phyloP scores from a whole-genome alignment of 2,329 filamentous ascomycete genomes.

The Domatiomyces catenatus region DNA sequence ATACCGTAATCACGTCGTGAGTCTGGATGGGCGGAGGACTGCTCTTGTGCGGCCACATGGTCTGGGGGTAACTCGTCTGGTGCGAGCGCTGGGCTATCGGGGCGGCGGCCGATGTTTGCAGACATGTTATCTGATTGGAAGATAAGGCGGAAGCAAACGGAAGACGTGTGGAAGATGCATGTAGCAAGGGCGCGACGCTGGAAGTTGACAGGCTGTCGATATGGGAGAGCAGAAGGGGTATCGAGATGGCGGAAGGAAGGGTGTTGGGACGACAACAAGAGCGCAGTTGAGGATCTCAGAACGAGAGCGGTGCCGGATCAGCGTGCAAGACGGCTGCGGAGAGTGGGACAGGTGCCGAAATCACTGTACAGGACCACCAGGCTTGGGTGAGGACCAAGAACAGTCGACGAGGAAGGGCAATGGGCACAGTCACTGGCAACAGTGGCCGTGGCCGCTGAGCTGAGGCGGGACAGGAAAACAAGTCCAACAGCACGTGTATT shows the following conservation, averaged over 20 bases:
- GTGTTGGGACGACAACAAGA: neutral
- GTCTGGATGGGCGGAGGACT: conserved; percentile 1
- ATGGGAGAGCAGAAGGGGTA: too few relatives aligned
- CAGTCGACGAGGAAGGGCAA: neutral
- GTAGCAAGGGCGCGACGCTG: neutral
- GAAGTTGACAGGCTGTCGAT: neutral
- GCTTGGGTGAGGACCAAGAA: too few relatives aligned
- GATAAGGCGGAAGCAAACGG: neutral
- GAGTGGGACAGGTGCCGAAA: too few relatives aligned
- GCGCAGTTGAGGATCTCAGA: too few relatives aligned
- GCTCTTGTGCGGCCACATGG: neutral
- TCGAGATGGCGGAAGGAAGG: too few relatives aligned
- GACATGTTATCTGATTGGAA: neutral
- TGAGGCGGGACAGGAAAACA: neutral
- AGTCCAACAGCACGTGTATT: neutral
- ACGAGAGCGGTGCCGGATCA: too few relatives aligned
- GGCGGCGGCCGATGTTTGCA: neutral
- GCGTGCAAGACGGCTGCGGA: too few relatives aligned
- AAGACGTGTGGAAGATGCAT: neutral
- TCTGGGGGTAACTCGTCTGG: neutral
- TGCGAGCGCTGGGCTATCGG: neutral
- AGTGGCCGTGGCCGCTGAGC: neutral
- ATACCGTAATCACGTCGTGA: neutral
- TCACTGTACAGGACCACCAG: too few relatives aligned
- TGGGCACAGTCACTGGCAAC: neutral